These are phyloP conservation scores for Neurospora sp. DNA, from an alignment of 495 filamentous ascomycete species.

Conservation along the genomic window DNA sequence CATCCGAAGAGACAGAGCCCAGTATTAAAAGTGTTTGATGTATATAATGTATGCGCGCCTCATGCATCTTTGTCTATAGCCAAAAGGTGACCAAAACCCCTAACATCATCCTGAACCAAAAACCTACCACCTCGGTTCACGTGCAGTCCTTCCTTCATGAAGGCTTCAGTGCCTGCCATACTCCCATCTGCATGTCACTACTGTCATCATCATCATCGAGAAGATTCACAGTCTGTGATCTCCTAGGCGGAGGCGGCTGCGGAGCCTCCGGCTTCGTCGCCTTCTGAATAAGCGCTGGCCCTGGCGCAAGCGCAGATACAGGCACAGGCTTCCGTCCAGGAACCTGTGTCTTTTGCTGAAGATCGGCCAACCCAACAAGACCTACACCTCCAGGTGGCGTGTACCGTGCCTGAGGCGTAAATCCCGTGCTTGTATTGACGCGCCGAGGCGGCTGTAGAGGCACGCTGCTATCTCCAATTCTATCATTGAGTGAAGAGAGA, in stretches of 20 bases:
- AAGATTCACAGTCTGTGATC: slow-evolving; percentile 22
- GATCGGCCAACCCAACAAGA: slow-evolving; percentile 10
- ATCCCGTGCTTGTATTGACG: slow-evolving; percentile 8
- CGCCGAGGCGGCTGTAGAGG: slow-evolving; percentile 10
- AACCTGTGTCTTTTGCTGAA: slow-evolving; percentile 6
- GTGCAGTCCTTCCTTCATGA: slow-evolving; percentile 3
- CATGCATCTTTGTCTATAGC: neutral
- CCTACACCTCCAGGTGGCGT: slow-evolving; percentile 16
- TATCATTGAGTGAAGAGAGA: slow-evolving; percentile 3
- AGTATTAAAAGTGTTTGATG: neutral
- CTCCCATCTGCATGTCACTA: slow-evolving; percentile 26
- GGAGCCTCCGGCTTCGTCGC: slow-evolving; percentile 1
- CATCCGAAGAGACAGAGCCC: neutral
- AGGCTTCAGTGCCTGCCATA: slow-evolving; percentile 41
- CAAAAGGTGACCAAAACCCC: neutral
- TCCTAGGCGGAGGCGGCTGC: slow-evolving; percentile 17
- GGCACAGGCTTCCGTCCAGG: slow-evolving; percentile 11
- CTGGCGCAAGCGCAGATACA: neutral
- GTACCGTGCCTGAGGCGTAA: slow-evolving; percentile 1
- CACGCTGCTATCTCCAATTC: neutral
- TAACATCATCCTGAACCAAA: neutral
- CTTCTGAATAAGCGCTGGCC: neutral
- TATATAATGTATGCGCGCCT: slow-evolving; percentile 1
- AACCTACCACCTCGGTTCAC: neutral
- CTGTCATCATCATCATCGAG: slow-evolving; percentile 30